Conservation (phyloP, 768 basidiomycete species). For the Chalciporus pseudorubinellus region DNA sequence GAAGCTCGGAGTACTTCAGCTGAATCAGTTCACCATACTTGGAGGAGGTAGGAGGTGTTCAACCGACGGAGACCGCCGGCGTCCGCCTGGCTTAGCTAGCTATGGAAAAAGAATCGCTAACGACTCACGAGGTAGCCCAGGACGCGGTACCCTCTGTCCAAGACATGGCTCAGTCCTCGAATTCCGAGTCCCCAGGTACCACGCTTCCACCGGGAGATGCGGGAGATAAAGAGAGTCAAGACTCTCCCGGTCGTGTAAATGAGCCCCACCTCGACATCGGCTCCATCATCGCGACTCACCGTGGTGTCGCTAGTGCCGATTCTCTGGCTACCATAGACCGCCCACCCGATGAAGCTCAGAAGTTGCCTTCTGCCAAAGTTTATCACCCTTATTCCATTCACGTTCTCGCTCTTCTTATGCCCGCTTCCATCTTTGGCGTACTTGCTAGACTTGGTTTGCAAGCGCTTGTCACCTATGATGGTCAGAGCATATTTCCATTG, state of each 20-base stretch:
- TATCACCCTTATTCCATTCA: constrained; percentile 58
- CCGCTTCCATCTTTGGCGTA: constrained; percentile 81
- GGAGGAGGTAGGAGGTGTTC: background rate
- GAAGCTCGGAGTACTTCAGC: no score
- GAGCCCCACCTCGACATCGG: constrained; percentile 30
- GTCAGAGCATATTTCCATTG: constrained; percentile 73
- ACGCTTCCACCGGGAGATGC: constrained; percentile 3
- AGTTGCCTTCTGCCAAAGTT: constrained; percentile 34
- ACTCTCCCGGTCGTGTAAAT: background rate
- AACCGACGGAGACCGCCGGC: no score
- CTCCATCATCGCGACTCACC: constrained; percentile 35
- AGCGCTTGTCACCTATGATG: constrained; percentile 72
- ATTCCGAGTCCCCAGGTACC: background rate
- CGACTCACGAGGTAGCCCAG: background rate
- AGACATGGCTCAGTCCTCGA: background rate
- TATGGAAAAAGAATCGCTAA: background rate
- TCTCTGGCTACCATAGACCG: constrained; percentile 43
- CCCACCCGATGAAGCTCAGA: constrained; percentile 36
- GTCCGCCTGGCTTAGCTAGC: no score
- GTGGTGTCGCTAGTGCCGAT: constrained; percentile 30
- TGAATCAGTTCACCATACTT: no score
- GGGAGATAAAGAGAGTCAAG: constrained; percentile 1
- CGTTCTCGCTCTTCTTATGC: constrained; percentile 69
- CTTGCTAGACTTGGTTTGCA: constrained; percentile 78
- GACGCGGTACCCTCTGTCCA: background rate